Base-by-base conservation (phyloP, 2,329 filamentous ascomycete genomes). In the Parastagonospora nodorum region DNA sequence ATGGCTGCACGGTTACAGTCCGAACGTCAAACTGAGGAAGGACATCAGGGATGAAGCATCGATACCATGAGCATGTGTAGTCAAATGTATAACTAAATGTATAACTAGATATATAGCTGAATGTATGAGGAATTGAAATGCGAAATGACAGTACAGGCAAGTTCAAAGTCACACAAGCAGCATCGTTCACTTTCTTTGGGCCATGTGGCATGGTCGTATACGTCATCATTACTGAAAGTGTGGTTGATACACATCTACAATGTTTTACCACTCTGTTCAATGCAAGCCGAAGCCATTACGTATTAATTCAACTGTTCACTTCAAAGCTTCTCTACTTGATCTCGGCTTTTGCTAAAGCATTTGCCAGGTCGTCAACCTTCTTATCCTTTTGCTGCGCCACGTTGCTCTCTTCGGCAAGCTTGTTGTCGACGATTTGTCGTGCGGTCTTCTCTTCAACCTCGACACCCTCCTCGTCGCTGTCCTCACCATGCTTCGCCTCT, bases 341-440 rank as follows among this genome's bases (percentile, higher is more conserved):
- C 50, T 73, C 62, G 11, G 90, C 89, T 82, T 92, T 92, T 55
- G 83, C 84, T 61, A 97, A 76, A 67, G 85, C 81, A 71, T 88
- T 84, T 12, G 91, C 88, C 67, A 97, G 78, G 39, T 86, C 86
- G 65, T 97, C 92, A 33, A 97, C 89, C 29, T 89, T 88, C 72
- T 86, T 84, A 69, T 92, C 86, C 74, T 90, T 83, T 59, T 84
- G 75, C 72, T 88, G 83, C 12, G 84, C 81, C n/a, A 87, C 84
- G 35, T 89, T 88, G 74, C 92, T 84, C 57, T 88, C 82, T 74
- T 91, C 88, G 1, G 87, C 88, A 66, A 85, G 81, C 62, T 91
- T 83, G 4, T 87, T 88, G 86, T 75, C 87, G 36, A 86, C 84
- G 52, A 86, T 80, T 69, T 87, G 84, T 46, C 74, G 61, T n/a